Conservation (phyloP, 176 grass and related monocot species). For the Pontederia paniculata region DNA sequence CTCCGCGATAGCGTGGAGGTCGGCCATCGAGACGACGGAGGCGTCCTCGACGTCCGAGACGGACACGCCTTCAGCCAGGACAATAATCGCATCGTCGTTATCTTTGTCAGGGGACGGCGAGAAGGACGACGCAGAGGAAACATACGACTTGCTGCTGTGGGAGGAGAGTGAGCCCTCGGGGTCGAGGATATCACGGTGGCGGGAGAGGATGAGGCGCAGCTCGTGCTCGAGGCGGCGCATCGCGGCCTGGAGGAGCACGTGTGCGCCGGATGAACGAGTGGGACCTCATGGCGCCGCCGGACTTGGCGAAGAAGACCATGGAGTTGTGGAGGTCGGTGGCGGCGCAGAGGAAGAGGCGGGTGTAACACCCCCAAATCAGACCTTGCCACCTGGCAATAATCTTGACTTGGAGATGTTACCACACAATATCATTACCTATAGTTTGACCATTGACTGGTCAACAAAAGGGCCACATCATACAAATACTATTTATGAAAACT, state of each 20-base stretch:
- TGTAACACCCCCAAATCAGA: too few species aligned
- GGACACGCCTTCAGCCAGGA: neutral
- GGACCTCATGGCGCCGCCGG: neutral
- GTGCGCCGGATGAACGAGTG: constrained; percentile 32
- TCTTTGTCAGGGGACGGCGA: constrained; percentile 10
- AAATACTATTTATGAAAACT: too few species aligned
- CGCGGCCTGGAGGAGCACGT: constrained; percentile 39
- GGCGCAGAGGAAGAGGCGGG: constrained; percentile 24
- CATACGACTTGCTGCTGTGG: neutral
- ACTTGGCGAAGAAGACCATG: constrained; percentile 32
- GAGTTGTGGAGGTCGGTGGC: constrained; percentile 38
- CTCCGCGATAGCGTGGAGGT: neutral
- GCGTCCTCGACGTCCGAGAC: neutral
- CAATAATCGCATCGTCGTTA: neutral
- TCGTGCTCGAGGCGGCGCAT: constrained; percentile 45
- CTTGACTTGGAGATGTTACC: too few species aligned
- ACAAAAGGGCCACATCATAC: too few species aligned
- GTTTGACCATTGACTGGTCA: too few species aligned
- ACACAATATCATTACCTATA: too few species aligned
- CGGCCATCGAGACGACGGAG: neutral
- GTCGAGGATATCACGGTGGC: constrained; percentile 3
- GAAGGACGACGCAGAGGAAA: neutral
- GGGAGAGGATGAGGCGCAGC: constrained; percentile 24
- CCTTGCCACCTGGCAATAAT: too few species aligned
- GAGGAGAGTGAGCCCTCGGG: neutral